Conservation (phyloP, 257 asterid species). For the Solanum infundibuliforme region DNA sequence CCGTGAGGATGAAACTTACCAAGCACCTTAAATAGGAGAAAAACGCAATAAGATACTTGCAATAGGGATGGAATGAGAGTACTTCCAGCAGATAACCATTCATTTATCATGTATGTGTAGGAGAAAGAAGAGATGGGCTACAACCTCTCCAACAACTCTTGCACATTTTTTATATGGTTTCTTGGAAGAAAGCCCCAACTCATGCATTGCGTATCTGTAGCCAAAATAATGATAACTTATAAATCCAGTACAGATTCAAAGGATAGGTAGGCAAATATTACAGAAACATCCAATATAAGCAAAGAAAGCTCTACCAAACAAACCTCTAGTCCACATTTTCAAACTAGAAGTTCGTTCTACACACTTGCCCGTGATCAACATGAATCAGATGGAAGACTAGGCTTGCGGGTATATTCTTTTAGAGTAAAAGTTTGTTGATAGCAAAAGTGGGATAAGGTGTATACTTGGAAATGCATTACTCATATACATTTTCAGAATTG, state of each 20-base stretch:
- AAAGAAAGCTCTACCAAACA: not conserved
- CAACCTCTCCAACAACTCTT: constrained; percentile 98
- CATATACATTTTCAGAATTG: not conserved
- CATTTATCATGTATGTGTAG: not conserved
- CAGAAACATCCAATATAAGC: not conserved
- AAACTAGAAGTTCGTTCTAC: not conserved
- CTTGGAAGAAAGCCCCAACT: constrained; percentile 86
- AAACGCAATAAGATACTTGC: constrained; percentile 3
- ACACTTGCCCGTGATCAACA: not conserved
- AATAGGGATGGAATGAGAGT: not conserved
- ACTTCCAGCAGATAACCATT: not conserved
- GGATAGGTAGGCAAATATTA: not conserved
- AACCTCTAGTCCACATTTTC: not conserved
- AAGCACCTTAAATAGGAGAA: constrained; percentile 48
- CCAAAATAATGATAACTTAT: not conserved
- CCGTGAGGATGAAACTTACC: constrained; percentile 99
- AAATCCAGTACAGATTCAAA: not conserved
- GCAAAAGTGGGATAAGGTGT: not conserved
- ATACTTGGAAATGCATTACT: not conserved
- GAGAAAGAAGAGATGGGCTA: constrained; percentile 5
- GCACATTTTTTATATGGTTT: constrained; percentile 95
- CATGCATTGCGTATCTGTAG: constrained; percentile 91
- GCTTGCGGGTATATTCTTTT: not conserved
- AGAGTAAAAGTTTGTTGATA: not conserved
- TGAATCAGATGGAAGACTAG: not conserved